Base-by-base conservation (phyloP, 2,329 filamentous ascomycete species). In the Aspergillus terreus region DNA sequence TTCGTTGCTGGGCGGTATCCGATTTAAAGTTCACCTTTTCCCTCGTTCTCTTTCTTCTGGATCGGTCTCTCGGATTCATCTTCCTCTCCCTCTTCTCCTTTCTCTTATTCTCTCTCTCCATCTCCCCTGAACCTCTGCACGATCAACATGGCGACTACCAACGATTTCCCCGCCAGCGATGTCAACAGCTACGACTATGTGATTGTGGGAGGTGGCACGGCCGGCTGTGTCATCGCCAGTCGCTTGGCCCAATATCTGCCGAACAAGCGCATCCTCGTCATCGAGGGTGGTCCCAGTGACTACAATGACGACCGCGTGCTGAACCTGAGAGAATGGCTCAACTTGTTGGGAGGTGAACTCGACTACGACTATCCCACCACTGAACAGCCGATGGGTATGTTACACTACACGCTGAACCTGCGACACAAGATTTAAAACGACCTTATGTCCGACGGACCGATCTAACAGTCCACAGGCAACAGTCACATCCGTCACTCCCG, bases 321-420 rank as follows among this genome's bases (percentile, higher is more conserved):
- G 46, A 85, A 92, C 63, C 81, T 95, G 61, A 90, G 90, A 66
- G 85, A 95, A 73, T 95, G 91, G 91, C 78, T 95, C 58, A 84
- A 81, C 58, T 78, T 96, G 46, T 83, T 96, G 25, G 91, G 91
- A 58, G 89, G 90, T 65, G 85, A 95, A 66, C 82, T 95, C 55
- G 91, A 96, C 75, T 95, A 92, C 72, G 90, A 95, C 73, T 95
- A 95, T 73, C 83, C 83, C 64, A 95, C 90, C 32, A 90, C 85
- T 44, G 90, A 95, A 74, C 91, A 96, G 77, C 90, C 90, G 58
- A 94, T 84, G 76, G 81, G 80, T 81, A 75, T 63, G 71, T 71
- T 33, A 45, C 44, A 42, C 6, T 10, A 12, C 40, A 45, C 19
- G 21, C 35, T 43, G 15, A 12, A 40, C 33, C 9, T 23, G 21